Base-by-base conservation (phyloP, 2,329 filamentous ascomycete genomes). In the Cladophialophora yegresii region DNA sequence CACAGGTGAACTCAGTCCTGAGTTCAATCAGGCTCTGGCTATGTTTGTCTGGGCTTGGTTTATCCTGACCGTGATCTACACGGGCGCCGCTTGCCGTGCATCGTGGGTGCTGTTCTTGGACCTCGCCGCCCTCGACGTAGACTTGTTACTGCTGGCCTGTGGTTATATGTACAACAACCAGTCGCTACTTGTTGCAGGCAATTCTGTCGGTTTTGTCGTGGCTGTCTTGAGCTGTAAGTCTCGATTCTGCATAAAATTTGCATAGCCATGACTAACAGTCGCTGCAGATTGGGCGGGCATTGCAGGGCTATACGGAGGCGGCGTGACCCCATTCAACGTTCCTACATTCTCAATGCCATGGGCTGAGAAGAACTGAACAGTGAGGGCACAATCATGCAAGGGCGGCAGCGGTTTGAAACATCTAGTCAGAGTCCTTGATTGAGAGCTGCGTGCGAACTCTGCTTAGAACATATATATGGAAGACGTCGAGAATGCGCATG, bases 41-140 rank as follows among this genome's bases (percentile, higher is more conserved):
- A 70, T 73, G 59, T 73, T 68, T 60, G 26, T 70, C 12, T 73
- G 71, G 71, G 72, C 70, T 4, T 74, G 73, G 72, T 73, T 74
- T 49, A 73, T 73, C 32, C 51, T 74, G 10, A 74, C 67, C 0
- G 69, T 71, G 23, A 69, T 73, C 20, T 74, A 72, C 56, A 58
- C 40, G 5, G 57, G 72, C 36, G 71, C 68, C 8, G 71, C 71
- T 6, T 66, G 70, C 54, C 65, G 71, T 3, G 70, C 68, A 4
- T 70, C 71, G 7, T 73, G 72, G 72, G 58, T 72, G 7, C 54
- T 73, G 12, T 70, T 73, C 53, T 26, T 71, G 20, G 67, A 69
- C 12, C 58, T 73, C 7, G 51, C 71, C 61, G 65, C 71, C 45
- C 63, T 73, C 22, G 71, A 72, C 43, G 62, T 74, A 30, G 68